Evolutionary conservation across 2,329 filamentous ascomycete genomes (phyloP), one percentile per base, ranked within the genome.

Genomic region (Nemania abortiva): DNA sequence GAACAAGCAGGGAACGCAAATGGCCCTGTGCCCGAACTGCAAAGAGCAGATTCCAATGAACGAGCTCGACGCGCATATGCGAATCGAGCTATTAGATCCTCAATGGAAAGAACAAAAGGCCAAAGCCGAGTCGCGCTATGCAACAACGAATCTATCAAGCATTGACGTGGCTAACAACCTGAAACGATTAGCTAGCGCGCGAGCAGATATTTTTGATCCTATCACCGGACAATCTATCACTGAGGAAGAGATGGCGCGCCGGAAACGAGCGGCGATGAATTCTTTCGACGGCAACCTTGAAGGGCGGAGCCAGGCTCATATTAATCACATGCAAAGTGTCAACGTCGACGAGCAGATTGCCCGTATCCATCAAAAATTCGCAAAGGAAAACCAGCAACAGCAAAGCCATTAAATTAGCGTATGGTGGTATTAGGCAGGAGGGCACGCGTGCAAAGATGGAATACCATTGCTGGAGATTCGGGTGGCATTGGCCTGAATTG

Each of bases 51-150:
- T 98, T 68, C 93, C 94, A 7, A 89, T 93, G 75, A 89, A 92
- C 75, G 95, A 98, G 82, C 87, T 98, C 73, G 93, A 96, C 69
- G 91, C 95, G 72, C 95, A 98, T 78, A 95, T 98, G 89, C 90
- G 93, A 81, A 97, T 98, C 78, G 95, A 98, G 82, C 87, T 98
- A 55, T 88, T 98, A 68, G 95, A 98, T 79, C 95, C 95, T 0
- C 89, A 92, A 68, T 98, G 95, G 95, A 97, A 97, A 79, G 95
- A 98, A 79, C 95, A 98, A 79, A 94, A 94, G 74, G 92, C 93
- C 66, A 97, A 97, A 79, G 90, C 93, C 18, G 94, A 97, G 54
- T 90, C 92, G 13, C 91, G 95, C 70, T 93, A 92, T 72, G 89
- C 93, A 1, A 95, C 92, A 0, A 97, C 94, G 10, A 98, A 97